Percentiles rank a stretch among this genome's conserved stretches.
Conservation (phyloP, 108 stramenopile species). For the Cyclotella sp. region DNA sequence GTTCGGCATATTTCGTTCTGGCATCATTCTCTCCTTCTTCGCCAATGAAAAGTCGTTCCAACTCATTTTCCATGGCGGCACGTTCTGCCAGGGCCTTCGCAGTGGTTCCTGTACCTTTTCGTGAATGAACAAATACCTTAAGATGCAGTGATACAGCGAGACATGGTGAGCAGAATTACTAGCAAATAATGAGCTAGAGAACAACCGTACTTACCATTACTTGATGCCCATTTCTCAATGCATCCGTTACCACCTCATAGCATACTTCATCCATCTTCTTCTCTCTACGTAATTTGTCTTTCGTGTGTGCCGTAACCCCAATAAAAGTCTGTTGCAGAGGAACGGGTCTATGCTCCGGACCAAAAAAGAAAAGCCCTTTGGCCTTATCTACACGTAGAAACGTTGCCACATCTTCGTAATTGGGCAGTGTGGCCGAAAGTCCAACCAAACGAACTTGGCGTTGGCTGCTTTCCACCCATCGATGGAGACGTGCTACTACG, state of each 20-base stretch:
- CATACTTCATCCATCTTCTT: slow-evolving; percentile 93
- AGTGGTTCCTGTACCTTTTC: slow-evolving; percentile 95
- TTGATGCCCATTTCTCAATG: slow-evolving; percentile 93
- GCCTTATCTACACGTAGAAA: slow-evolving; percentile 82
- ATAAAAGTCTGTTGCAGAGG: slow-evolving; percentile 97
- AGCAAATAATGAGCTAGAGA: no score
- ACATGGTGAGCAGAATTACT: no score
- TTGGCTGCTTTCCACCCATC: slow-evolving; percentile 95
- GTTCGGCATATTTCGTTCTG: slow-evolving; percentile 64
- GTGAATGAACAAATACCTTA: slow-evolving; percentile 92
- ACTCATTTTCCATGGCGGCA: slow-evolving; percentile 64
- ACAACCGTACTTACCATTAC: slow-evolving; percentile 85
- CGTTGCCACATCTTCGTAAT: slow-evolving; percentile 93
- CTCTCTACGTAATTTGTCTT: slow-evolving; percentile 70
- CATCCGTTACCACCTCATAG: slow-evolving; percentile 89
- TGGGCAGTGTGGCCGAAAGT: slow-evolving; percentile 98
- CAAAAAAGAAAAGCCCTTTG: slow-evolving; percentile 95
- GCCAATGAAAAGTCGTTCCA: slow-evolving; percentile 76
- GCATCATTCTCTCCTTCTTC: slow-evolving; percentile 60
- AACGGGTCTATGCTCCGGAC: slow-evolving; percentile 97
- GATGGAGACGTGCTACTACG: slow-evolving; percentile 95
- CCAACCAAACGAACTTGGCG: slow-evolving; percentile 93
- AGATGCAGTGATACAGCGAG: no score
- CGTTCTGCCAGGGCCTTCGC: slow-evolving; percentile 83
- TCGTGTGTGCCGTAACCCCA: slow-evolving; percentile 87